phyloP scores from a whole-genome alignment of 1,284 basidiomycete species.

The Cryptococcus sp. region DNA sequence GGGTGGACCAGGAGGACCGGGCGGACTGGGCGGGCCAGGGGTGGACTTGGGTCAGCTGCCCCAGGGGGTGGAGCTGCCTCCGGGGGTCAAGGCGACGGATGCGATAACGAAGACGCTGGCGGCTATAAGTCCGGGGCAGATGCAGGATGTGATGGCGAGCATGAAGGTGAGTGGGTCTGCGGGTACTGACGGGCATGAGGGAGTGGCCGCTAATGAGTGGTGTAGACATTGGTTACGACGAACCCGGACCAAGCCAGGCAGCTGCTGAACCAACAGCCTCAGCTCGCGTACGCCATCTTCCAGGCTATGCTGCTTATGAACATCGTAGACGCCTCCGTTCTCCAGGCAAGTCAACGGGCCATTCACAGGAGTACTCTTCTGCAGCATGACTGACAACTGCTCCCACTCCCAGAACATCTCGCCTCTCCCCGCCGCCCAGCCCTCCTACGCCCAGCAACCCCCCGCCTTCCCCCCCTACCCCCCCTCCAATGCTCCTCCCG shows the following conservation, averaged over 20 bases:
- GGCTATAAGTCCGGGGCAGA: constrained; percentile 73
- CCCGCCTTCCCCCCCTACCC: constrained; percentile 31
- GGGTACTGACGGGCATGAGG: not conserved
- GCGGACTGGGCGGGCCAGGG: constrained; percentile 1
- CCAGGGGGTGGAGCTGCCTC: constrained; percentile 69
- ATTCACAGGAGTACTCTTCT: constrained; percentile 20
- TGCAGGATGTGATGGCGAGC: constrained; percentile 92
- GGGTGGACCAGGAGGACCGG: too few relatives aligned
- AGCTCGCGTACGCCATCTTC: constrained; percentile 93
- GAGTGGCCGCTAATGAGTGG: not conserved
- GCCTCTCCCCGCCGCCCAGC: constrained; percentile 26
- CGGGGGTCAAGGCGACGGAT: constrained; percentile 75
- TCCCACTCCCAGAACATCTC: constrained; percentile 33
- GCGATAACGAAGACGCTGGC: constrained; percentile 84
- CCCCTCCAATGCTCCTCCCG: constrained; percentile 17
- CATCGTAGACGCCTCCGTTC: constrained; percentile 82
- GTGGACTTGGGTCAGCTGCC: constrained; percentile 55
- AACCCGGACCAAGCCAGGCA: constrained; percentile 85
- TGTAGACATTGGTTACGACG: constrained; percentile 67
- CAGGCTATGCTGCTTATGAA: constrained; percentile 92
- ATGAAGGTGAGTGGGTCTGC: constrained; percentile 73
- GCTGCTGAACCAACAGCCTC: constrained; percentile 78
- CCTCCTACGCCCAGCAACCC: constrained; percentile 9
- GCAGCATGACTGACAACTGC: not conserved
- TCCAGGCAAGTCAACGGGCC: constrained; percentile 62